Base-by-base conservation (phyloP, 2,329 filamentous ascomycete species). In the Colletotrichum nymphaeae region DNA sequence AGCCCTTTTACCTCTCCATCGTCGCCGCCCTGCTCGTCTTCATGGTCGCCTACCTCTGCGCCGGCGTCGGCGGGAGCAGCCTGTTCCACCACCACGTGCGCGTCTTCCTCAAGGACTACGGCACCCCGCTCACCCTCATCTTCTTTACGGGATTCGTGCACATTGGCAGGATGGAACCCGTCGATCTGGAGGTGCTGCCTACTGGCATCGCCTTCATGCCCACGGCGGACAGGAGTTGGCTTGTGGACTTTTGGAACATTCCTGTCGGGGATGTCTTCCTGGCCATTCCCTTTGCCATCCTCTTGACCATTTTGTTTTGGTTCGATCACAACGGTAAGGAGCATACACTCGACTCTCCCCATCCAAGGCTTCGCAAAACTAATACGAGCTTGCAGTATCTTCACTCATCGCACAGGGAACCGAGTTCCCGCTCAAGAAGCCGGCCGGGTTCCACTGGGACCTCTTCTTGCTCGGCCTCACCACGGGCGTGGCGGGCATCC, bases 91-190 rank as follows among this genome's bases (percentile, higher is more conserved):
- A 95, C 70, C 90, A 92, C 49, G 84, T 97, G 9, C 90, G 95
- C 24, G 91, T 95, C 75, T 97, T 97, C 78, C 88, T 97, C 76
- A 95, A 97, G 80, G 95, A 97, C 81, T 97, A 97, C 79, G 95
- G 94, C 65, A 97, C 94, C 0, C 94, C 95, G 0, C 84, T 96
- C 74, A 94, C 93, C 0, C 89, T 95, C 67, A 85, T 97, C 73
- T 97, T 97, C 86, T 97, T 97, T 81, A 95, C 95, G 0, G 95
- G 95, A 0, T 97, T 97, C 78, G 93, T 97, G 1, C 93, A 97
- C 81, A 90, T 97, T 75, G 95, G 95, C 8, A 92, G 93, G 78
- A 96, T 98, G 93, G 84, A 84, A n/a, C 83, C 88, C 53, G 88
- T 97, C 1, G 80, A 90, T 24, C 84, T 97, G 11, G 90, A 93